phyloP scores from a whole-genome alignment of 371 early-diverging fungal species.

The Conidiobolus coronatus region DNA sequence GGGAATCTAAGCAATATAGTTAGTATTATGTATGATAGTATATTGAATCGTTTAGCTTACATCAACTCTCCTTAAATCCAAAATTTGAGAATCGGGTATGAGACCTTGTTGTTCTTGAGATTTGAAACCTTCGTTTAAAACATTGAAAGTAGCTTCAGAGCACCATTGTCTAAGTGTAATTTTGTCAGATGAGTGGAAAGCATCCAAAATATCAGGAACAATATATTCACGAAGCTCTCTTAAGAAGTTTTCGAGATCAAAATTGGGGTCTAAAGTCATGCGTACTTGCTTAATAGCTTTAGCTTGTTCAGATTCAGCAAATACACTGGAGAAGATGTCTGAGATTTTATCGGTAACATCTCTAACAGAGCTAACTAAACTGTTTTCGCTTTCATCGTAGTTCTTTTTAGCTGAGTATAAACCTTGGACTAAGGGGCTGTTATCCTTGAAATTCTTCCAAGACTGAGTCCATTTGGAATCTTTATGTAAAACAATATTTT shows the following conservation, averaged over 20 bases:
- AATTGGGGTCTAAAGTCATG: slow-evolving; percentile 60
- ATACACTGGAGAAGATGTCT: slow-evolving; percentile 46
- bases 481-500: slow-evolving; percentile 70
- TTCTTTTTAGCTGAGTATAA: slow-evolving; percentile 49
- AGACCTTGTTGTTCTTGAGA: slow-evolving; percentile 71
- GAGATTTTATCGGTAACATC: slow-evolving; percentile 53
- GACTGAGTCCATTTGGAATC: slow-evolving; percentile 75
- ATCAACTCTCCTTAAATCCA: slow-evolving; percentile 81
- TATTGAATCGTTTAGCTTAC: slow-evolving; percentile 14
- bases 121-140: slow-evolving; percentile 63
- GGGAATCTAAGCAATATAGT: slow-evolving; percentile 19
- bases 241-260: slow-evolving; percentile 68
- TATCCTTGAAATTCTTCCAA: slow-evolving; percentile 83
- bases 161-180: slow-evolving; percentile 75
- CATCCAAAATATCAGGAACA: slow-evolving; percentile 92
- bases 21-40: not conserved
- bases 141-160: slow-evolving; percentile 76
- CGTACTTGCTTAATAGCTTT: slow-evolving; percentile 63
- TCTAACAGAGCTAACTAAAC: slow-evolving; percentile 59
- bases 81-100: slow-evolving; percentile 73
- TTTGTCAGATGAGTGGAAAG: slow-evolving; percentile 65
- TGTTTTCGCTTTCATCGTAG: slow-evolving; percentile 79
- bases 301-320: slow-evolving; percentile 88
- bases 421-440: slow-evolving; percentile 61
- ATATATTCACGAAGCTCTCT: slow-evolving; percentile 74